These are phyloP conservation scores for Spongospora subterranea DNA, from an alignment of 208 protist species.

Conservation along the genomic window DNA sequence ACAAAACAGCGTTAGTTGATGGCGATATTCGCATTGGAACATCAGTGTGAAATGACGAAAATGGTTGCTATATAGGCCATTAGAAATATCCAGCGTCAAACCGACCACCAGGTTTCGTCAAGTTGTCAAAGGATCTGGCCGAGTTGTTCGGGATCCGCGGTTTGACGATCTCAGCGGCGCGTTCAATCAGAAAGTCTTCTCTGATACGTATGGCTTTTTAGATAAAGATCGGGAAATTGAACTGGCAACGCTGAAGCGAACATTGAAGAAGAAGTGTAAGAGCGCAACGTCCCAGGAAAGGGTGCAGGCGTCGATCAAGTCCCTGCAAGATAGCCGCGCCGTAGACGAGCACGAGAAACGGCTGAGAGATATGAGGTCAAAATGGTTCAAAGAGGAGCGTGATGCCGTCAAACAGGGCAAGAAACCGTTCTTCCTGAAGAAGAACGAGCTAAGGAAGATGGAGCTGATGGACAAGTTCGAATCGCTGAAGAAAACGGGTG, in stretches of 20 bases:
- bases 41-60: background rate
- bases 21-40: too few species aligned
- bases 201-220: constrained; percentile 3
- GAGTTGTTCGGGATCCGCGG: background rate
- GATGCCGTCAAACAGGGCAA: constrained; percentile 19
- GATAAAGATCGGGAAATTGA: constrained; percentile 17
- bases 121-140: constrained; percentile 36
- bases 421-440: constrained; percentile 52
- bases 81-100: constrained; percentile 4
- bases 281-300: background rate
- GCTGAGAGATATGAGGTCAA: background rate
- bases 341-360: background rate
- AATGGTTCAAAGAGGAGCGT: background rate
- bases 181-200: constrained; percentile 46
- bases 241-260: constrained; percentile 20
- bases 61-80: background rate
- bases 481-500: constrained; percentile 31
- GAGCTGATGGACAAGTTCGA: constrained; percentile 46
- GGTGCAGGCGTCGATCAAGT: constrained; percentile 1
- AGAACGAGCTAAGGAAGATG: background rate
- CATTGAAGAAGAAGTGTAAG: constrained; percentile 48
- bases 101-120: background rate
- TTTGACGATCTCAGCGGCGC: constrained; percentile 42
- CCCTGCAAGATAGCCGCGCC: background rate
- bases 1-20: constrained; percentile 17